These are phyloP conservation scores for Stereum hirsutum DNA, from an alignment of 1,284 basidiomycete species.

Conservation along the genomic window DNA sequence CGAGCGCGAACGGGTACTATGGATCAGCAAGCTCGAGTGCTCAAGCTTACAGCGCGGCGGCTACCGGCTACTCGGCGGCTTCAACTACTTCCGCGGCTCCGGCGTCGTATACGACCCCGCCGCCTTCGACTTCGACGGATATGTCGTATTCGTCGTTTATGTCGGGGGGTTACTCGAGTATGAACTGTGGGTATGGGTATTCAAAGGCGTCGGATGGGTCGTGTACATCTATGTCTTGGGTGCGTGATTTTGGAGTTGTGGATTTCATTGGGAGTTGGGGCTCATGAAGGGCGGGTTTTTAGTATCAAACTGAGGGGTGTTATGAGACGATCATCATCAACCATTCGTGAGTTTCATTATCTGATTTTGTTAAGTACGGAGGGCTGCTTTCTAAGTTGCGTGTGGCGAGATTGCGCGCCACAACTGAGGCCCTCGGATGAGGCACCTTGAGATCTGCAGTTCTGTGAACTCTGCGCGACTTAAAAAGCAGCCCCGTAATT, in stretches of 20 bases:
- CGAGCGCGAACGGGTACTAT: slow-evolving; percentile 2
- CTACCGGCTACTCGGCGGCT: slow-evolving; percentile 2
- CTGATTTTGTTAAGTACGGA: background rate
- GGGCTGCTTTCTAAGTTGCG: background rate
- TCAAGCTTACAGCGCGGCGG: background rate
- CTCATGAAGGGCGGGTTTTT: slow-evolving; percentile 6
- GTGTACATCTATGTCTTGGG: slow-evolving; percentile 48
- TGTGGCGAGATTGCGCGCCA: background rate
- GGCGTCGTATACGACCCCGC: slow-evolving; percentile 32
- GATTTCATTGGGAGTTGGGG: background rate
- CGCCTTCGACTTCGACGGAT: slow-evolving; percentile 29
- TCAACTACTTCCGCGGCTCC: slow-evolving; percentile 16
- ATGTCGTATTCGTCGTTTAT: slow-evolving; percentile 54
- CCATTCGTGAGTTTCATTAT: slow-evolving; percentile 26
- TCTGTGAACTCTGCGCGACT: too few relatives aligned
- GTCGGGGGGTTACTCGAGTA: slow-evolving; percentile 49
- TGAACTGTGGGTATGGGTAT: slow-evolving; percentile 63
- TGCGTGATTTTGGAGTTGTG: slow-evolving; percentile 19
- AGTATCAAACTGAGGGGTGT: slow-evolving; percentile 41
- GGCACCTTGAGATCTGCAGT: background rate
- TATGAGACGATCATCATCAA: slow-evolving; percentile 59
- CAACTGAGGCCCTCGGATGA: background rate
- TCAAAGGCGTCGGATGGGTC: slow-evolving; percentile 43
- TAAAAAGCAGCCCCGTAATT: too few relatives aligned
- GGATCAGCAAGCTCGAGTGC: slow-evolving; percentile 1